Evolutionary conservation across 1,139 yeast species (phyloP), one percentile per base, ranked within the genome.

Genomic region (Suhomyces panamericanus): DNA sequence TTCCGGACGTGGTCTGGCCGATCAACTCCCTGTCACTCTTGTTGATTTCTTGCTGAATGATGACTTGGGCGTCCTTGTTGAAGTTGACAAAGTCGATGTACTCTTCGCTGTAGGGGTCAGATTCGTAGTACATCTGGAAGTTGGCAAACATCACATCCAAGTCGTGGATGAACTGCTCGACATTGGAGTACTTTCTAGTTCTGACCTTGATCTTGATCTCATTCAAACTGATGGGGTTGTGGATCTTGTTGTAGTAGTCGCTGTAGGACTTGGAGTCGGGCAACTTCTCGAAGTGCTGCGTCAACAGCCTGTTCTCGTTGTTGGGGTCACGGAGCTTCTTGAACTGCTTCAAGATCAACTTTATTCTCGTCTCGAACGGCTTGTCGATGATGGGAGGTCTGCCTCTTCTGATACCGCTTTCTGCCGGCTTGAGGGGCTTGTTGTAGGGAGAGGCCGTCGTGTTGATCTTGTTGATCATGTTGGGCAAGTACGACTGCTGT

Each of bases 321-420:
- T 68, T 64, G 6, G 77, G 74, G 53, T 80, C 83, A 43, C 81
- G 78, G 48, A 86, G 83, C 59, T 87, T 87, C 57, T 89, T 87
- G 58, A 93, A 75, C 40, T 82, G 84, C 60, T 95, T 83, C 72
- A 91, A 70, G 35, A 93, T 84, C 51, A 88, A 83, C 64, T 91
- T 91, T 62, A 91, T 90, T 51, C 97, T 77, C 56, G 89, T 90
- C 66, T 93, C 97, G 64, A 86, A 91, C 4, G 97, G 97, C 57
- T 87, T 83, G 64, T 91, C 98, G 46, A 91, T 95, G 43, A 91
- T 87, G 1, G 98, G 98, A 8, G 98, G 98, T 59, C 97, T 80
- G 35, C 97, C 97, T 59, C 98, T 77, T 63, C 88, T 83, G 43
- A 81, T 81, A 52, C 90, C 85, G 43, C 80, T 75, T 50, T 81